phyloP scores from a whole-genome alignment of 257 asterid species.

The Knoxia roxburghii region DNA sequence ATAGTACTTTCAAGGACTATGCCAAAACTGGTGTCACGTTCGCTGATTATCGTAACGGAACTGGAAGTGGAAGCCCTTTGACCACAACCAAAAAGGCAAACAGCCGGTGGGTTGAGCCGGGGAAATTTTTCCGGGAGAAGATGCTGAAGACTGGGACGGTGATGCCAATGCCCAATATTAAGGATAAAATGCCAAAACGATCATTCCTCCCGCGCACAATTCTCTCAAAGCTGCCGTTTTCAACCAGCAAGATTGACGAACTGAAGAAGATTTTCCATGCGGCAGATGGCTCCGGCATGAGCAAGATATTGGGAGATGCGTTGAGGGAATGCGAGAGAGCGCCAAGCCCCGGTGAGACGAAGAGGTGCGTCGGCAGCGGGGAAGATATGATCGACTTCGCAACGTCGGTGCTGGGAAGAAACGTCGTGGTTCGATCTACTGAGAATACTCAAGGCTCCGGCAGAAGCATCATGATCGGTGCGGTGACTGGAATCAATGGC shows the following conservation, averaged over 20 bases:
- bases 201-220: constrained; percentile 75
- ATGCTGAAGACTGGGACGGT: constrained; percentile 55
- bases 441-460: constrained; percentile 47
- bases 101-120: constrained; percentile 68
- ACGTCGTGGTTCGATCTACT: constrained; percentile 51
- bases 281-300: constrained; percentile 39
- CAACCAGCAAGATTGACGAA: constrained; percentile 45
- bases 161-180: constrained; percentile 91
- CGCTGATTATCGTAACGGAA: constrained; percentile 38
- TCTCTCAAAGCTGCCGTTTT: constrained; percentile 67
- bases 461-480: constrained; percentile 40
- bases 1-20: constrained; percentile 63
- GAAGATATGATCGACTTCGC: constrained; percentile 96
- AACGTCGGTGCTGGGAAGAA: constrained; percentile 65
- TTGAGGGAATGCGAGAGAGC: constrained; percentile 70
- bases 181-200: constrained; percentile 86
- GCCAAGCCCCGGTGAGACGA: constrained; percentile 74
- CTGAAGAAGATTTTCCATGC: constrained; percentile 61
- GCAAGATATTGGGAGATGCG: constrained; percentile 38
- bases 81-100: constrained; percentile 17
- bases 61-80: background rate
- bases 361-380: constrained; percentile 64
- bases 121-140: constrained; percentile 73
- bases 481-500: constrained; percentile 61
- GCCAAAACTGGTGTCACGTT: constrained; percentile 39